phyloP scores from a whole-genome alignment of 768 basidiomycete species.

The Gymnopilus junonius region DNA sequence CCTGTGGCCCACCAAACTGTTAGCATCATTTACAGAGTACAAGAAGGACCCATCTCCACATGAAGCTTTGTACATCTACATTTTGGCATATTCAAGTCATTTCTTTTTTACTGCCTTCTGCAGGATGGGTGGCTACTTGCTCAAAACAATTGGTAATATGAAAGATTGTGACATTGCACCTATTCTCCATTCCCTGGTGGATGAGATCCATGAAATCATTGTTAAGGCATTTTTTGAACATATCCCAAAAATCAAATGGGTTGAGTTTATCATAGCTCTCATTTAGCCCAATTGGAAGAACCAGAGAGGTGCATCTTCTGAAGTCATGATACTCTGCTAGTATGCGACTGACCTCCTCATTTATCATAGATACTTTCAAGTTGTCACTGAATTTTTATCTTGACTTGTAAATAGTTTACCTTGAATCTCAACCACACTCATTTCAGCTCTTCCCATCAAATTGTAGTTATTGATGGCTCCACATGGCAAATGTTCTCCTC shows the following conservation, averaged over 20 bases:
- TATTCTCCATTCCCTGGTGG: background rate
- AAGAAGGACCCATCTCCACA: background rate
- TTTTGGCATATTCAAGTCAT: background rate
- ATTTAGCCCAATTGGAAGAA: constrained; percentile 7
- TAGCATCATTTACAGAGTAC: background rate
- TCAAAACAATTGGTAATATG: background rate
- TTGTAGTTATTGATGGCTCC: background rate
- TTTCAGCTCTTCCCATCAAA: background rate
- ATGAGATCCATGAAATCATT: constrained; percentile 6
- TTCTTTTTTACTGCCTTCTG: background rate
- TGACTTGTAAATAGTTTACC: too few species aligned
- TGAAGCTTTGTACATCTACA: background rate
- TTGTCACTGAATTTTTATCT: background rate
- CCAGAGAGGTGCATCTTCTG: background rate
- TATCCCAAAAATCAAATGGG: background rate
- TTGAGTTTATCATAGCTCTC: constrained; percentile 1
- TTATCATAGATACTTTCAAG: background rate
- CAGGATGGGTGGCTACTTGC: constrained; percentile 5
- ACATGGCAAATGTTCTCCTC: too few species aligned
- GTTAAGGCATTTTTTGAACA: background rate
- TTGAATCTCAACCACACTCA: background rate
- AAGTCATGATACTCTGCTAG: background rate
- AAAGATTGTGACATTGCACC: background rate
- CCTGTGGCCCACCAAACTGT: constrained; percentile 30
- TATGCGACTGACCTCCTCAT: background rate